Percentiles rank a stretch among this genome's conserved stretches.
phyloP scores from a whole-genome alignment of 2,329 filamentous ascomycete genomes.

The Ilyonectria sp. region DNA sequence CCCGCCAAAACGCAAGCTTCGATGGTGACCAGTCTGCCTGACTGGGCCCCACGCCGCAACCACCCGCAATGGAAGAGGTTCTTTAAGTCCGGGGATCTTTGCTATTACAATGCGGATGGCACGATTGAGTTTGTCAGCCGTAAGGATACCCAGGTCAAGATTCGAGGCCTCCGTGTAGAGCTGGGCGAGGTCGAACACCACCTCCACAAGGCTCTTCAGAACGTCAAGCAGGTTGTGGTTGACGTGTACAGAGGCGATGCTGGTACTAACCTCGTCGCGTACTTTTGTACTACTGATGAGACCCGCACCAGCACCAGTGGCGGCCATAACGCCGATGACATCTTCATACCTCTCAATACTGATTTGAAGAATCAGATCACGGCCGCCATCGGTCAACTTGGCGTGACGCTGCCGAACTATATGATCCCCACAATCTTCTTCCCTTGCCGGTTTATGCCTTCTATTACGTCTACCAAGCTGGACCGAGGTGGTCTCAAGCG shows the following conservation, averaged over 20 bases:
- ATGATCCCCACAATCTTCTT: slow-evolving; percentile 41
- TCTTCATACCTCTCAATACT: neutral
- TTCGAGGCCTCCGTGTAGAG: slow-evolving; percentile 69
- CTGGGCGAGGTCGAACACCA: slow-evolving; percentile 46
- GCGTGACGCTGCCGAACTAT: slow-evolving; percentile 29
- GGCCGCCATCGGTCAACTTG: slow-evolving; percentile 8
- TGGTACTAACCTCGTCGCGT: neutral
- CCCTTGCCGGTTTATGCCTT: slow-evolving; percentile 28
- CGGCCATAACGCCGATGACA: neutral
- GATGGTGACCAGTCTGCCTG: slow-evolving; percentile 50
- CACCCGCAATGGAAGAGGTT: slow-evolving; percentile 20
- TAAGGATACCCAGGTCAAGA: slow-evolving; percentile 70
- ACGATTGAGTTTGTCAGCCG: slow-evolving; percentile 60
- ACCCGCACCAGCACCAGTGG: neutral
- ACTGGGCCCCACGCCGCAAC: slow-evolving; percentile 37
- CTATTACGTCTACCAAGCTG: slow-evolving; percentile 34
- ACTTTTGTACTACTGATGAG: neutral
- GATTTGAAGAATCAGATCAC: neutral
- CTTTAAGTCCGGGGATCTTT: slow-evolving; percentile 46
- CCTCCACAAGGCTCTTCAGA: neutral
- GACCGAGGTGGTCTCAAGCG: slow-evolving; percentile 33
- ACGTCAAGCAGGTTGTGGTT: neutral
- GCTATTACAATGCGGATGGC: slow-evolving; percentile 51
- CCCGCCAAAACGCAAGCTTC: slow-evolving; percentile 39
- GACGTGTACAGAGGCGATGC: slow-evolving; percentile 11